These are phyloP conservation scores for Penicillium sp. DNA, from an alignment of 2,329 filamentous ascomycete genomes.

Conservation along the genomic window DNA sequence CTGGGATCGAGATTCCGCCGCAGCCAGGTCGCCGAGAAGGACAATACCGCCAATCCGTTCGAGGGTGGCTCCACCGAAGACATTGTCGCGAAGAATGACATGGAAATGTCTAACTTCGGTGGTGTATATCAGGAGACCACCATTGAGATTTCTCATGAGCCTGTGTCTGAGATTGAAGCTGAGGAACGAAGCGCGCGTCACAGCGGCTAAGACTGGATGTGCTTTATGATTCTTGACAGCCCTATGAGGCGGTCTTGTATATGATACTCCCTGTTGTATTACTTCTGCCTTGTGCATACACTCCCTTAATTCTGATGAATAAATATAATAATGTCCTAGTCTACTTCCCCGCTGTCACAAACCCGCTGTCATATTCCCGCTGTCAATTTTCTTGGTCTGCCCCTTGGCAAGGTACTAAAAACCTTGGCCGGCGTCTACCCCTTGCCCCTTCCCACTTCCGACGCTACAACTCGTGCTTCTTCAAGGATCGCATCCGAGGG, in stretches of 20 bases:
- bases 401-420: neutral
- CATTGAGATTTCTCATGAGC: slow-evolving; percentile 42
- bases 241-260: neutral
- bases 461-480: neutral
- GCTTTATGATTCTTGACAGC: neutral
- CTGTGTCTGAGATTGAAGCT: slow-evolving; percentile 15
- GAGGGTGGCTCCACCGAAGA: slow-evolving; percentile 48
- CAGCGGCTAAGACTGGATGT: slow-evolving; percentile 2
- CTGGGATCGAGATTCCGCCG: slow-evolving; percentile 22
- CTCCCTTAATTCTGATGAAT: neutral
- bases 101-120: slow-evolving; percentile 34
- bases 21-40: slow-evolving; percentile 17
- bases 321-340: neutral
- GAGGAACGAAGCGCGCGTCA: slow-evolving; percentile 5
- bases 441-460: neutral
- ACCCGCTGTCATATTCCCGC: neutral
- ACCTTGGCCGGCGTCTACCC: neutral
- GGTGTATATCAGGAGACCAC: slow-evolving; percentile 45
- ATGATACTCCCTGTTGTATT: neutral
- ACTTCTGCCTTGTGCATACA: neutral
- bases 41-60: slow-evolving; percentile 21
- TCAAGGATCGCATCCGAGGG: neutral
- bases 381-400: neutral
- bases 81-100: slow-evolving; percentile 36
- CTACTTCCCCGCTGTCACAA: neutral